Conservation (phyloP, 75 land plant species). For the Sequoiadendron giganteum region DNA sequence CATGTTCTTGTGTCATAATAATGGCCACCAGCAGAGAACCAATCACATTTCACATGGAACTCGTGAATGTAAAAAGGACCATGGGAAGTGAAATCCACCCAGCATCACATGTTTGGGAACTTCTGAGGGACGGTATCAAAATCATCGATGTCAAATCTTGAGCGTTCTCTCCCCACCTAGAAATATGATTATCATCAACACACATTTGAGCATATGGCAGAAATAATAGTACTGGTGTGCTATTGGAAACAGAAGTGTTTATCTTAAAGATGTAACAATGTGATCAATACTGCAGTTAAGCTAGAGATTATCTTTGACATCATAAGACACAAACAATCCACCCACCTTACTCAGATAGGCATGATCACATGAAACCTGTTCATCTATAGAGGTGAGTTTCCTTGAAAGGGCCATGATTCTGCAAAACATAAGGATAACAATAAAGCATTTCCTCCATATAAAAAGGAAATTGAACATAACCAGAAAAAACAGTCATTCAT, state of each 20-base stretch:
- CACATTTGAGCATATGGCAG: neutral
- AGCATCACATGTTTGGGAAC: slow-evolving; percentile 12
- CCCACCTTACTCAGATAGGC: slow-evolving; percentile 79
- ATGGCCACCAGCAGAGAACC: neutral
- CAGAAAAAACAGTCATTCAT: neutral
- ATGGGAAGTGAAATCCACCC: neutral
- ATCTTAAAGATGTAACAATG: neutral
- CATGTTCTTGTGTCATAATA: neutral
- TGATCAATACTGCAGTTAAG: neutral
- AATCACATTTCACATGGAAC: neutral
- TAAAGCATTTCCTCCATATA: neutral
- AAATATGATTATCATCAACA: neutral
- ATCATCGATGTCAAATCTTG: slow-evolving; percentile 90
- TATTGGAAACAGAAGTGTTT: neutral
- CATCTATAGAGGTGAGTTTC: slow-evolving; percentile 82
- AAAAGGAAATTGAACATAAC: neutral
- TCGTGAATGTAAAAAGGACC: neutral
- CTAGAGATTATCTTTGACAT: neutral
- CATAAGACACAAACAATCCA: neutral
- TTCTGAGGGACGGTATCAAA: slow-evolving; percentile 89
- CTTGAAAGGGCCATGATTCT: slow-evolving; percentile 80
- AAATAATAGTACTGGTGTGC: neutral
- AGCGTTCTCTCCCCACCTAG: slow-evolving; percentile 86
- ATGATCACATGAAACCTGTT: slow-evolving; percentile 86
- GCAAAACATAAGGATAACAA: slow-evolving; percentile 12